Base-by-base conservation (phyloP, 805 yeast species). In the Sungouiozyma ichnusensis region DNA sequence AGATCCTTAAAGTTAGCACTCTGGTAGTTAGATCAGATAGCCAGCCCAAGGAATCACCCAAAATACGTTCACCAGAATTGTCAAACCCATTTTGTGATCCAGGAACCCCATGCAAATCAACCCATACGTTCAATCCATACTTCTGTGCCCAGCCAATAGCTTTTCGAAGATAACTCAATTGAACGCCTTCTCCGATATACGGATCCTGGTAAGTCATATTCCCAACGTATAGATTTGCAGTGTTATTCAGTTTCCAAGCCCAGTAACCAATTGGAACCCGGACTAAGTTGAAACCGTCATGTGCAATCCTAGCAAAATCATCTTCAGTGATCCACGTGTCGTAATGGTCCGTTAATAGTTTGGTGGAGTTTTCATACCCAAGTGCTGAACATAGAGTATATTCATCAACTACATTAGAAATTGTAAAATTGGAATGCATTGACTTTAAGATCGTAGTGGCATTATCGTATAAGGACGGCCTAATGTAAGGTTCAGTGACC, bases 61-160 rank as follows among this genome's bases (percentile, higher is more conserved):
- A 55, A 40, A 69, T 76, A 53, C 87, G 67, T 20, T 72, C 61
- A 1, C 94, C 94, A 6, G 85, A 77, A 52, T 84, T 85, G 54
- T 84, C 90, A 66, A 84, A 84, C 13, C 94, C 94, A 58, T 85
- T 85, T 55, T 85, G 94, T 1, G 88, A 79, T 1, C 90, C 92
- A 5, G 94, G 92, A 9, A 73, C 79, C 13, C 92, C 87, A 52
- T 85, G 94, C 41, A 85, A 62, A 54, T 85, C 94, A 40, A 85
- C 63, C 80, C 84, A 77, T 3, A 79, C 81, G 44, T 81, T 73
- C 46, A 85, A 63, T 14, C 70, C 79, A 50, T 78, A 60, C 34
- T 66, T 65, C 17, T 73, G 60, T 16, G 82, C 77, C 94, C 94
- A 85, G 37, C 65, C 73, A 33, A 85, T 63, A 1, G 85, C 84